A percentile compares a stretch with the other conserved stretches of the same genome.
phyloP scores from a whole-genome alignment of 2,329 filamentous ascomycete species.

The Verticillium dahliae region DNA sequence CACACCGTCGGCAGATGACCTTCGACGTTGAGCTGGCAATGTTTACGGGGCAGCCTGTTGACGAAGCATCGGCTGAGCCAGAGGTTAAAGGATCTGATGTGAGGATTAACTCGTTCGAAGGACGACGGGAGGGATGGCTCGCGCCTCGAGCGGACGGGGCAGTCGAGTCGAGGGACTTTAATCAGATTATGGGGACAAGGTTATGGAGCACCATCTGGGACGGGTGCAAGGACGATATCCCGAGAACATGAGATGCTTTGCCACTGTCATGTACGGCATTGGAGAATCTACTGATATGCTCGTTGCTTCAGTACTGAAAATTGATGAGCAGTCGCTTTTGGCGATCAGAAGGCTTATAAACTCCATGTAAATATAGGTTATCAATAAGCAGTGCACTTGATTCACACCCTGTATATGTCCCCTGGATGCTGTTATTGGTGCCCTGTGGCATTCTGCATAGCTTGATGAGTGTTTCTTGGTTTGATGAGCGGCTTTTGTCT shows the following conservation, averaged over 20 bases:
- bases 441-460: no score
- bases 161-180: not conserved
- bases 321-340: no score
- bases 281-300: not conserved
- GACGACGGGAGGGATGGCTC: slow-evolving; percentile 7
- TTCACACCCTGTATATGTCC: no score
- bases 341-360: no score
- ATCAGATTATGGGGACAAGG: not conserved
- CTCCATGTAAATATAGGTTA: no score
- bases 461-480: no score
- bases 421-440: no score
- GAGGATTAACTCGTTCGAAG: slow-evolving; percentile 6
- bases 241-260: not conserved
- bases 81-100: not conserved
- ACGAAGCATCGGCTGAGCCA: not conserved
- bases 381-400: no score
- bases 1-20: not conserved
- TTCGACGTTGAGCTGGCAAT: slow-evolving; percentile 8
- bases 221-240: not conserved
- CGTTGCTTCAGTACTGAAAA: no score
- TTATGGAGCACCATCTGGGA: not conserved
- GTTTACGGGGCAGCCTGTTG: slow-evolving; percentile 2
- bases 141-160: not conserved
- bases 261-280: not conserved
- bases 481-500: no score